These are phyloP conservation scores for Linum lewisii DNA, from an alignment of 345 rosid genomes.

Conservation along the genomic window DNA sequence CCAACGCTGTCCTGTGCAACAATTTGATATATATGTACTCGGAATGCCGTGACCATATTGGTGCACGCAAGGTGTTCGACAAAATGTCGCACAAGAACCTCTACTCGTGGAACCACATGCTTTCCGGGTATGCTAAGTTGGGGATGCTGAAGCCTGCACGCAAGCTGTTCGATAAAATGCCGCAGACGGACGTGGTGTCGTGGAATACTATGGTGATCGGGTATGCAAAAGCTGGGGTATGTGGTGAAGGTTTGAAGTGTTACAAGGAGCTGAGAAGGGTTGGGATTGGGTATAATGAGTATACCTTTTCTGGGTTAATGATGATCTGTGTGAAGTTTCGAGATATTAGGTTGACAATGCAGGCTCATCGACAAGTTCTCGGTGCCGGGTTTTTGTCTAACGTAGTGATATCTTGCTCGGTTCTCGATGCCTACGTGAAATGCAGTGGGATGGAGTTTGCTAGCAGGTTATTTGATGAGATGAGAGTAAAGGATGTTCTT, in stretches of 20 bases:
- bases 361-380: slow-evolving; percentile 77
- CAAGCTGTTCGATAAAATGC: slow-evolving; percentile 62
- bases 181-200: slow-evolving; percentile 53
- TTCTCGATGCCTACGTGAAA: slow-evolving; percentile 59
- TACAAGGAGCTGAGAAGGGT: slow-evolving; percentile 46
- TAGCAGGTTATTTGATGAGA: slow-evolving; percentile 52
- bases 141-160: slow-evolving; percentile 56
- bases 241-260: slow-evolving; percentile 32
- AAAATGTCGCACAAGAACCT: slow-evolving; percentile 46
- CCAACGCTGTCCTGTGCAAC: slow-evolving; percentile 44
- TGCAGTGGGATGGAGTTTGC: slow-evolving; percentile 53
- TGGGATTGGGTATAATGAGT: slow-evolving; percentile 46
- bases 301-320: slow-evolving; percentile 56
- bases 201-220: slow-evolving; percentile 82
- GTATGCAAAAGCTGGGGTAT: slow-evolving; percentile 36
- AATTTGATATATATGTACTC: slow-evolving; percentile 44
- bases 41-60: slow-evolving; percentile 31
- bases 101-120: slow-evolving; percentile 63
- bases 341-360: slow-evolving; percentile 35
- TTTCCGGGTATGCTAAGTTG: slow-evolving; percentile 53
- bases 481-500: slow-evolving; percentile 44
- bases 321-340: slow-evolving; percentile 46
- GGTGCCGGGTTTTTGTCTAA: slow-evolving; percentile 46
- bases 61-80: slow-evolving; percentile 59
- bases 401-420: slow-evolving; percentile 44